Evolutionary conservation across 352 stramenopile genomes (phyloP).

Genomic region (Pythium folliculosum): DNA sequence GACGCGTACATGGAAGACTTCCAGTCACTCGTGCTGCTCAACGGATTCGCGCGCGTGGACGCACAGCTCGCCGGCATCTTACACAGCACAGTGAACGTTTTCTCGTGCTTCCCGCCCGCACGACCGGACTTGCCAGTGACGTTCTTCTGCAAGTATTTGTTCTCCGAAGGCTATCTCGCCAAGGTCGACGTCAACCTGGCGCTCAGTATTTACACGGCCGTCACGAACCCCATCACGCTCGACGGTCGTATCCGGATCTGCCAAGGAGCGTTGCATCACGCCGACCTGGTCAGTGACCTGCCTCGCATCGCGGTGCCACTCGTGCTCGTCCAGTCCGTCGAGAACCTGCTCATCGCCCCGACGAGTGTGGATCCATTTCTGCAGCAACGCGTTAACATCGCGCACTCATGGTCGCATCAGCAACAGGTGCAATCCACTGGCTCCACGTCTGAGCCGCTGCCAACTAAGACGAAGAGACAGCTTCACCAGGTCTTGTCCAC

Average conservation of each 20-base stretch:
- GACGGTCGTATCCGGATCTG: constrained; percentile 85
- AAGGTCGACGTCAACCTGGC: constrained; percentile 87
- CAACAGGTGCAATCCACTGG: constrained; percentile 29
- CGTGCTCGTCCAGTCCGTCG: constrained; percentile 87
- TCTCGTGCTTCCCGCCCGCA: constrained; percentile 74
- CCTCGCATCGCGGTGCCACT: constrained; percentile 65
- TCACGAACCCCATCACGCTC: constrained; percentile 91
- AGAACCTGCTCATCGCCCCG: constrained; percentile 86
- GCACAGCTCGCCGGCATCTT: constrained; percentile 74
- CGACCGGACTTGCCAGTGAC: constrained; percentile 86
- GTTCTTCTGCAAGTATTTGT: constrained; percentile 92
- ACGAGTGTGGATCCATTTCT: constrained; percentile 92
- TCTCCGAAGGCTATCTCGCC: constrained; percentile 87
- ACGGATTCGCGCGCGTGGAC: constrained; percentile 48
- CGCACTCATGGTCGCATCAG: constrained; percentile 81
- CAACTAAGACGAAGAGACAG: constrained; percentile 53
- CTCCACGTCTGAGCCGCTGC: constrained; percentile 40
- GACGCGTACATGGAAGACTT: constrained; percentile 46
- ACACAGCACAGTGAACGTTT: constrained; percentile 82
- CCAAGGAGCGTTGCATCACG: constrained; percentile 74
- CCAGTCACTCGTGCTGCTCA: constrained; percentile 53
- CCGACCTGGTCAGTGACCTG: constrained; percentile 63
- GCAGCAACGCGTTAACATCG: constrained; percentile 64
- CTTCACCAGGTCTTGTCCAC: constrained; percentile 52
- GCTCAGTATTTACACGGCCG: constrained; percentile 92